Conservation (phyloP, 345 rosid species). For the Gossypium bickii region DNA sequence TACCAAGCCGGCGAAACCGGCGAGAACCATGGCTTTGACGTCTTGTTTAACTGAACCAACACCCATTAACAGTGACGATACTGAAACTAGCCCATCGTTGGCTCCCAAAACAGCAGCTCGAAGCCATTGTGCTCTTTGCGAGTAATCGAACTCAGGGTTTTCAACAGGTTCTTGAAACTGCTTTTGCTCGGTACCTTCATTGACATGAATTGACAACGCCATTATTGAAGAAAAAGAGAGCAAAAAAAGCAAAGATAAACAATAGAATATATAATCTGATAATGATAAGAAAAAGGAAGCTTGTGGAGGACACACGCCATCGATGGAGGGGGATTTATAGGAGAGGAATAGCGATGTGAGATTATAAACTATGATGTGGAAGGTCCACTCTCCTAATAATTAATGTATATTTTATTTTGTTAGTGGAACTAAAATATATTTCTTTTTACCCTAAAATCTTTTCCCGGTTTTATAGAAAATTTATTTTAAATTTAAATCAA, state of each 20-base stretch:
- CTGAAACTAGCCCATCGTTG: background rate
- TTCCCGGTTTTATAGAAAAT: too few relatives aligned
- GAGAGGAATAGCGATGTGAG: background rate
- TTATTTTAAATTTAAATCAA: accelerated
- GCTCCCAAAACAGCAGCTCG: constrained; percentile 1
- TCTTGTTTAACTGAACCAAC: background rate
- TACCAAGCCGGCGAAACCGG: background rate
- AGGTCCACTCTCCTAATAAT: background rate
- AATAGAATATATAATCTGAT: background rate
- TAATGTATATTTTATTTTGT: background rate
- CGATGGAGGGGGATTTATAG: background rate
- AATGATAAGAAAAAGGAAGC: background rate
- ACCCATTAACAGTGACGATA: background rate
- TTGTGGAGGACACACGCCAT: background rate
- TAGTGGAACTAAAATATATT: too few relatives aligned
- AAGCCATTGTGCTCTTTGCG: background rate
- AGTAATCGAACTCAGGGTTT: background rate
- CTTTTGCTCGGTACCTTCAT: background rate
- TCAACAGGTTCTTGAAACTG: background rate
- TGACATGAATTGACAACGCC: background rate
- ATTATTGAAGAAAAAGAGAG: background rate
- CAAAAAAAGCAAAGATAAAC: background rate
- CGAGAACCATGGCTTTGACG: background rate
- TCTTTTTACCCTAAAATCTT: too few relatives aligned
- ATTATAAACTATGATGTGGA: background rate